phyloP scores from a whole-genome alignment of 2,329 filamentous ascomycete genomes.

The Neonectria magnoliae region DNA sequence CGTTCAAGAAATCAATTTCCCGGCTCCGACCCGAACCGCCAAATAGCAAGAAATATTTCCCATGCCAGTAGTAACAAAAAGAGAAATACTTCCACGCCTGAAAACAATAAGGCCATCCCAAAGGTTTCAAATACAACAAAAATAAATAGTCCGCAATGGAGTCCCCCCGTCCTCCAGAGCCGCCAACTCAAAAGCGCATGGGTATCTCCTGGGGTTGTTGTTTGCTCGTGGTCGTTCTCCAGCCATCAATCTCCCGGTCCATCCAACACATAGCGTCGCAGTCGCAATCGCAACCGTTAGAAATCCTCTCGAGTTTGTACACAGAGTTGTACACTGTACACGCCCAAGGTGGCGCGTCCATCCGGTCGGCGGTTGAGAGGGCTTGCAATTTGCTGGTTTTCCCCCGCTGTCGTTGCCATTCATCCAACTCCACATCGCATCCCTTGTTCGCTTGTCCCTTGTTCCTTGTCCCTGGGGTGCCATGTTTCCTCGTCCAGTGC shows the following conservation, averaged over 20 bases:
- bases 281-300: slow-evolving; percentile 29
- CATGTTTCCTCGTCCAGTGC: slow-evolving; percentile 2
- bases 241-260: slow-evolving; percentile 43
- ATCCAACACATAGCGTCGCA: slow-evolving; percentile 39
- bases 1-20: slow-evolving; percentile 41
- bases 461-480: slow-evolving; percentile 1
- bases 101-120: slow-evolving; percentile 17
- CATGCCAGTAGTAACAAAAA: slow-evolving; percentile 27
- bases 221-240: slow-evolving; percentile 39
- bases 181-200: slow-evolving; percentile 39
- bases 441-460: slow-evolving; percentile 19
- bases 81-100: slow-evolving; percentile 32
- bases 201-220: slow-evolving; percentile 44
- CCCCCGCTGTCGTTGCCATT: slow-evolving; percentile 22
- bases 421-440: slow-evolving; percentile 23
- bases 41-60: slow-evolving; percentile 33
- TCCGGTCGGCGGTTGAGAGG: slow-evolving; percentile 33
- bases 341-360: slow-evolving; percentile 39
- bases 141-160: slow-evolving; percentile 39
- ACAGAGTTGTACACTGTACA: slow-evolving; percentile 41
- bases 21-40: slow-evolving; percentile 33
- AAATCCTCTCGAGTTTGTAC: slow-evolving; percentile 29
- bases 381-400: slow-evolving; percentile 27
- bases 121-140: slow-evolving; percentile 30
- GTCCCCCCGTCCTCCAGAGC: slow-evolving; percentile 44